Base-by-base conservation (phyloP, 768 basidiomycete species). In the Mycena maculata region DNA sequence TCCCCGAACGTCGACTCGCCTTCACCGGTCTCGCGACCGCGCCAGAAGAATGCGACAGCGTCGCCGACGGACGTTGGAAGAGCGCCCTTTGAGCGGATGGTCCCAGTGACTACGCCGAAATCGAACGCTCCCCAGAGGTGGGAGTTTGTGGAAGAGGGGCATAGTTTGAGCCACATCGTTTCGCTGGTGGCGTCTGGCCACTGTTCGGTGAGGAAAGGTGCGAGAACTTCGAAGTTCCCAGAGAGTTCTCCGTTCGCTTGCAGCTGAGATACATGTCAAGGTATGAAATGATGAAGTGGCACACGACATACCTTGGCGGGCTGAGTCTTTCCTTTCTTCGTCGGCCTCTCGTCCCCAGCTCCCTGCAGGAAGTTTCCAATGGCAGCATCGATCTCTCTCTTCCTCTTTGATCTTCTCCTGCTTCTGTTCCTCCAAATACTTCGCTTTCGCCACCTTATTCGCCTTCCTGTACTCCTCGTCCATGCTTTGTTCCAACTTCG, bases 51-150 rank as follows among this genome's bases (percentile, higher is more conserved):
- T 9, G 57, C 36, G 38, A 61, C 48, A 0, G 53, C 52, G 4
- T 64, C 60, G 13, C 75, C 68, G 10, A 69, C 48, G 18, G 49
- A 11, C 3, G 25, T 57, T 2, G 76, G 69, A 11, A 68, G 71
- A 15, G 68, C 2, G 23, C 54, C 38, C 1, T 49, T 28, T 1
- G 76, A 74, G 23, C 76, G 68, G 47, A 76, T 70, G 50, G 75
- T 53, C 0, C 76, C 76, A 6, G 73, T 69, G 11, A 75, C 44
- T 16, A 73, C 52, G 7, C 76, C 74, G 58, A 76, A 76, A 25
- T 76, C 44, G 44, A 77, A 76, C n/a, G 48, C 59, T 22, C 60
- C 74, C 75, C 76, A 78, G 39, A 76, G 65, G 44, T 74, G 76
- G n/a, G 72, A 67, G 15, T 33, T 23, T 15, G 71, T 74, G 6